phyloP scores from a whole-genome alignment of 495 filamentous ascomycete species.

The Immersiella caudata region DNA sequence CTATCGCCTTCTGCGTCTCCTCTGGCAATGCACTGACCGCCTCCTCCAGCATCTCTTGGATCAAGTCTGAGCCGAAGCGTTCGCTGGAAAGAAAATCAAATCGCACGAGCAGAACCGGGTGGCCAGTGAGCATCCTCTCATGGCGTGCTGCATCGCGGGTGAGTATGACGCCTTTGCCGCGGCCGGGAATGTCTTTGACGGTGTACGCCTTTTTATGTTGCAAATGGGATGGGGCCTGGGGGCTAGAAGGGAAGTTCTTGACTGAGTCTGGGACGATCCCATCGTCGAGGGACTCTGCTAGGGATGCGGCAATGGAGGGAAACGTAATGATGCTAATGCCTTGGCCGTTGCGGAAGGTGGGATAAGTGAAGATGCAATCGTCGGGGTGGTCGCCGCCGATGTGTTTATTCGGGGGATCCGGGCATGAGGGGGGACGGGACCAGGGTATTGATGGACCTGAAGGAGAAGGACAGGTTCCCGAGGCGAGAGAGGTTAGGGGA shows the following conservation, averaged over 20 bases:
- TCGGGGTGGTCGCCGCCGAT: constrained; percentile 24
- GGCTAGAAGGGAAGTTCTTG: constrained; percentile 21
- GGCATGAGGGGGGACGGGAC: constrained; percentile 36
- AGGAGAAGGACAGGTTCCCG: constrained; percentile 11
- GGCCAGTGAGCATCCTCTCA: constrained; percentile 34
- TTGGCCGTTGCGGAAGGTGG: constrained; percentile 31
- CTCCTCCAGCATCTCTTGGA: constrained; percentile 28
- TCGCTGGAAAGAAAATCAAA: constrained; percentile 33
- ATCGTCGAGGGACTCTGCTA: constrained; percentile 33
- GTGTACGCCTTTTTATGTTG: constrained; percentile 12
- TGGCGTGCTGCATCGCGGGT: constrained; percentile 6
- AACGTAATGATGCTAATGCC: constrained; percentile 35
- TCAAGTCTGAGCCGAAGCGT: constrained; percentile 19
- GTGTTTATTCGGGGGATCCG: constrained; percentile 20
- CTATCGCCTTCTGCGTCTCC: constrained; percentile 23
- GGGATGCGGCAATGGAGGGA: constrained; percentile 29
- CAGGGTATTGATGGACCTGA: constrained; percentile 27
- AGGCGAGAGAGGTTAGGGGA: constrained; percentile 14
- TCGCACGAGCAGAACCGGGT: constrained; percentile 33
- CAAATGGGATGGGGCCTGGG: neutral
- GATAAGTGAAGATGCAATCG: constrained; percentile 36
- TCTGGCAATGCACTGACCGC: constrained; percentile 30
- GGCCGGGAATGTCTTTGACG: constrained; percentile 27
- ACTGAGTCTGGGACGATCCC: constrained; percentile 22
- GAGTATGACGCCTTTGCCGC: constrained; percentile 16